Evolutionary conservation across 1,284 basidiomycete species (phyloP), one percentile per base, ranked within the genome.

Genomic region (Cryptococcus amylolentus): DNA sequence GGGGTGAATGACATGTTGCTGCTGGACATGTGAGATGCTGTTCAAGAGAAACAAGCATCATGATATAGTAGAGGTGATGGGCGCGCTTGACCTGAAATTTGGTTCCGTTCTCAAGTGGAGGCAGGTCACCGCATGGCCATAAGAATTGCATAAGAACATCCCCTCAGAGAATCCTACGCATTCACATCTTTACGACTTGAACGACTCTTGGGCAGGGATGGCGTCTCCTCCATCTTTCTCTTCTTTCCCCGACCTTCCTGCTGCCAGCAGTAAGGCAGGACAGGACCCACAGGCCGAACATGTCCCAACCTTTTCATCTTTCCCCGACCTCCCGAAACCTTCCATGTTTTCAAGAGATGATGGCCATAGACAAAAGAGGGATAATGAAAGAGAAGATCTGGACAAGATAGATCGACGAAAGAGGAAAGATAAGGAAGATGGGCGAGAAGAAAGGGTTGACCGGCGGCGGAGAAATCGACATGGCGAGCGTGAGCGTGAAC

Each of bases 251-350:
- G 53, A 55, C 47, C 23, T 55, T 45, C 28, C 18, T 31, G 40
- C n/a, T 16, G 5, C 16, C 16, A n/a, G 6, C 23, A 1, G 13
- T 23, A 44, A 31, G 10, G 2, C 0, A 39, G 14, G 3, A 58
- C 51, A 43, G 14, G 14, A 7, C 28, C 50, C 38, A 42, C 51
- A 27, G 31, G 48, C 18, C 18, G 27, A 27, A 26, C 20, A 48
- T 12, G 18, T 48, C 16, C 57, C 57, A 7, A 58, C 51, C 44
- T 65, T 65, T 55, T 55, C 55, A 13, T 61, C 58, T 38, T 63
- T 18, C 50, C 41, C 38, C 42, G 39, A 40, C 31, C 39, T 23
- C 38, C 51, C 53, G 14, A 16, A 16, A 18, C 20, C 38, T n/a
- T 5, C 26, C 47, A 0, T 27, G 41, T 38, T 42, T 45, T 39